Percentiles rank a stretch among this genome's conserved stretches.
Conservation (phyloP, 495 filamentous ascomycete species). For the Penicillium bialowiezense region DNA sequence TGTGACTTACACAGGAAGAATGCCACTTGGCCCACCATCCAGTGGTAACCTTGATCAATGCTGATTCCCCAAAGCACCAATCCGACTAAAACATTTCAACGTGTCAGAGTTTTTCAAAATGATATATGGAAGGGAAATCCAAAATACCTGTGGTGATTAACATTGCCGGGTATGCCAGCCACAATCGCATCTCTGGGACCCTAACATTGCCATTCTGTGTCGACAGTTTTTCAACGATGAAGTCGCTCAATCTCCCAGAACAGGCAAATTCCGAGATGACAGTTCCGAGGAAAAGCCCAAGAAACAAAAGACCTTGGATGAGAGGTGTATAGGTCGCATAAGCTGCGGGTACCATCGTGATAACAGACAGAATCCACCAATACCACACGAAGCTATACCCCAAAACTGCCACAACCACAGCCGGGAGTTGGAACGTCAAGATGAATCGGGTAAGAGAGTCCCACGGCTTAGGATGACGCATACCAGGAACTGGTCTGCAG, state of each 20-base stretch:
- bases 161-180: slow-evolving; percentile 58
- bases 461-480: slow-evolving; percentile 52
- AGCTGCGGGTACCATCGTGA: slow-evolving; percentile 59
- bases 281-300: slow-evolving; percentile 57
- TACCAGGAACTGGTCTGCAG: slow-evolving; percentile 48
- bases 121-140: not conserved
- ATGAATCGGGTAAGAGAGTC: slow-evolving; percentile 46
- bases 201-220: slow-evolving; percentile 45
- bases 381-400: slow-evolving; percentile 59
- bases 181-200: slow-evolving; percentile 57
- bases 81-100: slow-evolving; percentile 20
- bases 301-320: slow-evolving; percentile 57
- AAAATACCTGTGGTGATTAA: slow-evolving; percentile 43
- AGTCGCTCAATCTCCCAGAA: slow-evolving; percentile 55
- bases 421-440: slow-evolving; percentile 47
- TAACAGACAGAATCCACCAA: slow-evolving; percentile 62
- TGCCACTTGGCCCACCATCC: slow-evolving; percentile 59
- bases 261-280: slow-evolving; percentile 52
- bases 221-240: slow-evolving; percentile 45
- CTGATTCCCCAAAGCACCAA: slow-evolving; percentile 56
- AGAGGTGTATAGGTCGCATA: slow-evolving; percentile 50
- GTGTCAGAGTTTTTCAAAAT: not conserved
- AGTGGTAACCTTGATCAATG: slow-evolving; percentile 55
- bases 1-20: slow-evolving; percentile 47
- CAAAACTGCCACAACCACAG: slow-evolving; percentile 44